Evolutionary conservation across 2,329 filamentous ascomycete genomes (phyloP).

Genomic region (Apiospora rasikravindrae): DNA sequence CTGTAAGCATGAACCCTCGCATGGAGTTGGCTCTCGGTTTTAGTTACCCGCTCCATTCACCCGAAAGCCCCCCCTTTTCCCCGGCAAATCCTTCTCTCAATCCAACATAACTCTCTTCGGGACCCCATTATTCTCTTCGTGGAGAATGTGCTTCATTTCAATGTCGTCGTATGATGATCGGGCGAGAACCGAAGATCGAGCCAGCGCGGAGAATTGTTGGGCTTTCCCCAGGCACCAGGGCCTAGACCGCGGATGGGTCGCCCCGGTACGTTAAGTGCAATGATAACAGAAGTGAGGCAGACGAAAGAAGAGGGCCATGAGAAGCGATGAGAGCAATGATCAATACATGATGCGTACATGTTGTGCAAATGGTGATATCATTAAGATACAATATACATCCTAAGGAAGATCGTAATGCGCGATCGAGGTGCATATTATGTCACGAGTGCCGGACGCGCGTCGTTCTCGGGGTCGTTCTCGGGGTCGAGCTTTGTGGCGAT

Average conservation of each 20-base stretch:
- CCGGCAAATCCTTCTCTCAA: background rate
- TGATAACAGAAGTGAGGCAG: background rate
- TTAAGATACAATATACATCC: background rate
- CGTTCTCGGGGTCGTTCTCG: background rate
- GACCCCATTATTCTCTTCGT: background rate
- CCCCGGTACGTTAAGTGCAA: background rate
- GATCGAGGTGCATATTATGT: background rate
- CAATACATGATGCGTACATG: background rate
- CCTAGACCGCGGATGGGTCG: background rate
- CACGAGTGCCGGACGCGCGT: background rate
- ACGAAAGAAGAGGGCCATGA: background rate
- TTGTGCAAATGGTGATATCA: background rate
- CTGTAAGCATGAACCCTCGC: slow-evolving; percentile 9
- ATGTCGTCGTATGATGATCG: slow-evolving; percentile 11
- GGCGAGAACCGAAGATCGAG: background rate
- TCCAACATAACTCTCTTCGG: background rate
- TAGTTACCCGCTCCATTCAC: slow-evolving; percentile 1
- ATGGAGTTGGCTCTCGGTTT: background rate
- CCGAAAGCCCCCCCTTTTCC: slow-evolving; percentile 1
- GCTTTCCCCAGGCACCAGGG: slow-evolving; percentile 11
- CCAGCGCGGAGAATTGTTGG: slow-evolving; percentile 14
- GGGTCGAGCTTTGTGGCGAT: slow-evolving; percentile 3
- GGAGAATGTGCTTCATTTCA: slow-evolving; percentile 7
- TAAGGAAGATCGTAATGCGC: slow-evolving; percentile 1
- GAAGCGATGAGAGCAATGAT: background rate